Percentiles rank a stretch among this genome's conserved stretches.
These are phyloP conservation scores for Malassezia pachydermatis DNA, from an alignment of 1,284 basidiomycete genomes.

Conservation along the genomic window DNA sequence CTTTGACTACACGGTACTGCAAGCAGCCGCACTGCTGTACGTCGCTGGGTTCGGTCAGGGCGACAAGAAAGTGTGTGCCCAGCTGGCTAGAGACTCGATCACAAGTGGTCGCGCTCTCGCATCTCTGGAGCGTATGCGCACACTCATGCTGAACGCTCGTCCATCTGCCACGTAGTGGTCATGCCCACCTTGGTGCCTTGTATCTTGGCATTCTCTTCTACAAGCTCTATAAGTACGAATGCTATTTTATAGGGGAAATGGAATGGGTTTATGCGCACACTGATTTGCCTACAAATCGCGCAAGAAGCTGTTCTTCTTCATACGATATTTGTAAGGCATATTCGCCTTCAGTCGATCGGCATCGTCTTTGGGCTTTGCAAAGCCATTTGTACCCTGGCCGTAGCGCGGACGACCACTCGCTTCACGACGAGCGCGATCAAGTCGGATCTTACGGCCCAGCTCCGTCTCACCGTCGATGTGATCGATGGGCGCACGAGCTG, in stretches of 20 bases:
- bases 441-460: slow-evolving; percentile 28
- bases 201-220: no score
- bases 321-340: slow-evolving; percentile 35
- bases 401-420: slow-evolving; percentile 30
- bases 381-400: slow-evolving; percentile 31
- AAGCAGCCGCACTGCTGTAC: slow-evolving; percentile 39
- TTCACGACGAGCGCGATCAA: slow-evolving; percentile 31
- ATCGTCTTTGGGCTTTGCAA: slow-evolving; percentile 35
- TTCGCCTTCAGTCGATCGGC: slow-evolving; percentile 35
- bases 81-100: slow-evolving; percentile 13
- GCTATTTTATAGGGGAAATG: no score
- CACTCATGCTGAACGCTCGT: slow-evolving; percentile 11
- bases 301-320: slow-evolving; percentile 20
- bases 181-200: no score
- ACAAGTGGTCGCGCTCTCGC: neutral
- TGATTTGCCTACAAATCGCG: slow-evolving; percentile 1
- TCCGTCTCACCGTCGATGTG: slow-evolving; percentile 39
- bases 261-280: no score
- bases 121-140: slow-evolving; percentile 1
- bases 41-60: slow-evolving; percentile 28
- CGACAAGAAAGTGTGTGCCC: slow-evolving; percentile 3
- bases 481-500: slow-evolving; percentile 20
- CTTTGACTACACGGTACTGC: slow-evolving; percentile 39
- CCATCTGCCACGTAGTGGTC: no score
- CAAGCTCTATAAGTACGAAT: no score